Base-by-base conservation (phyloP, 495 filamentous ascomycete species). In the Cercophora samala region DNA sequence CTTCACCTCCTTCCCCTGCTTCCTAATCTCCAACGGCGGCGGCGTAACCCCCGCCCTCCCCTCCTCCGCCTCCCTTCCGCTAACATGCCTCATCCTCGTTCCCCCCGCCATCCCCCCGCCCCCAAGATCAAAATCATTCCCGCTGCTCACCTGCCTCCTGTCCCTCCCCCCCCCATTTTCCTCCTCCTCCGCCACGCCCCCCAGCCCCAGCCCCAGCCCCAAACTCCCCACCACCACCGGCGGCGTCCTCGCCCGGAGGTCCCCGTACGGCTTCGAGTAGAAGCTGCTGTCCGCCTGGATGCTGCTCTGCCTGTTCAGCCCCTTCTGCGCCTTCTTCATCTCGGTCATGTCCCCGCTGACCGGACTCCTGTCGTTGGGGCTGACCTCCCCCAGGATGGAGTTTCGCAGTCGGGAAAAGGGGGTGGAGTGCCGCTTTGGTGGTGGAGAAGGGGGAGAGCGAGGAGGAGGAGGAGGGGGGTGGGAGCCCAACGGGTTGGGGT, bases 41-140 rank as follows among this genome's bases (percentile, higher is more conserved):
- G 37, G 37, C 37, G 37, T 46, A 46, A 46, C 37, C 37, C 37
- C 37, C 37, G 85, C 86, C 53, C 89, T 81, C 1, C 93, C 93
- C 77, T 97, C 93, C 77, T 97, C 93, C 1, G 88, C 93, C 58
- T 91, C 79, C 77, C 92, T 92, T 3, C 92, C 93, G 71, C 91
- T 95, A 11, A 94, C 92, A 70, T 92, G 88, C 62, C 93, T 82
- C 60, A 77, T 78, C 63, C 69, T 78, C 21, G 63, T 64, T 46
- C 21, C 53, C 51, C 13, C 68, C 56, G 9, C 32, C 72, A 75
- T 81, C 64, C 75, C 79, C 64, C 19, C 15, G 13, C 37, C 82
- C 83, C 17, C 84, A 76, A 37, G 22, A 24, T 87, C 84, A 67
- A 86, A 89, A 72, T 89, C 89, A 75, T 79, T 89, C 70, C 78